Evolutionary conservation across 495 filamentous ascomycete species (phyloP).

Genomic region (Aspergillus coremiiformis): DNA sequence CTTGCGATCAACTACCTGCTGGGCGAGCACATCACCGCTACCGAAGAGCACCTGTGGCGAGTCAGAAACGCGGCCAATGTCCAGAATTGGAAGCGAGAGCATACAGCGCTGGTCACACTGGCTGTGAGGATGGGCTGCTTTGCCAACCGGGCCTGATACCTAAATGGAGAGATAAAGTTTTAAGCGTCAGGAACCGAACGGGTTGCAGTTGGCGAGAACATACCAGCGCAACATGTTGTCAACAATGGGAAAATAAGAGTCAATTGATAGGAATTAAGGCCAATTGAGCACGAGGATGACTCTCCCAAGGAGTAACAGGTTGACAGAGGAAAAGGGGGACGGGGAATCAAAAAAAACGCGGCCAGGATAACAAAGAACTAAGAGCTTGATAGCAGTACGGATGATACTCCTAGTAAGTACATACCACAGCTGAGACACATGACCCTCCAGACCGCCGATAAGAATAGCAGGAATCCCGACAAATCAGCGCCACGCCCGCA

Average conservation of each 20-base stretch:
- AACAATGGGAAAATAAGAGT: neutral
- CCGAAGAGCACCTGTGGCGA: constrained; percentile 68
- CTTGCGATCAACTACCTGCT: constrained; percentile 81
- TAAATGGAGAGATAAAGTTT: constrained; percentile 26
- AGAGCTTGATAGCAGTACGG: constrained; percentile 10
- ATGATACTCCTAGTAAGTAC: too few relatives aligned
- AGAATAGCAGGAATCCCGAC: constrained; percentile 10
- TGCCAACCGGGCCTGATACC: constrained; percentile 83
- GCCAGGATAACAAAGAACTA: neutral
- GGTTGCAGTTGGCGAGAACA: constrained; percentile 6
- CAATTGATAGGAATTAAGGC: neutral
- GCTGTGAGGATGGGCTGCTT: constrained; percentile 80
- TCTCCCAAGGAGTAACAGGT: neutral
- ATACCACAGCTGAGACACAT: neutral
- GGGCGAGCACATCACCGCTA: constrained; percentile 84
- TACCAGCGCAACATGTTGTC: constrained; percentile 42
- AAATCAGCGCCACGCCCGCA: constrained; percentile 8
- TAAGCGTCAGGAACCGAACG: constrained; percentile 6
- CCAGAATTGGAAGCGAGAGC: constrained; percentile 9
- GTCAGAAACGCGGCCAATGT: neutral
- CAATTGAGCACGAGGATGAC: neutral
- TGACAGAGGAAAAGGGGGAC: neutral
- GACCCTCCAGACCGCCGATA: constrained; percentile 15
- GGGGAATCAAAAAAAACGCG: neutral
- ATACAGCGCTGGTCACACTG: constrained; percentile 71